Evolutionary conservation across 2,329 filamentous ascomycete species (phyloP).

Genomic region (Botrytis deweyae): DNA sequence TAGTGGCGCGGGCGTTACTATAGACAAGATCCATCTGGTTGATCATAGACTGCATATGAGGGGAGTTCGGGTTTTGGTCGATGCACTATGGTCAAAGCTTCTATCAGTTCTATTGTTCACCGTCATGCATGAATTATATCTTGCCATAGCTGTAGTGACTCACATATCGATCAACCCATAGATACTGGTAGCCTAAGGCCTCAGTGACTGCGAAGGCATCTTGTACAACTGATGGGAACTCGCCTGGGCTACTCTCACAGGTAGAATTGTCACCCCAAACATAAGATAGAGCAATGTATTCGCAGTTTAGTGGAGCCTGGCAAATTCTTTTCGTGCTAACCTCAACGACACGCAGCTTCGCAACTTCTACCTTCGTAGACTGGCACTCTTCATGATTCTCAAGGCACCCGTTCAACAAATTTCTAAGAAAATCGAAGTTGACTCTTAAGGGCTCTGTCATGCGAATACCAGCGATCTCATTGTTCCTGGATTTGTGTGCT

Average conservation of each 20-base stretch:
- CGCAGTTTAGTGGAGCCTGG: neutral
- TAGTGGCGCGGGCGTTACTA: neutral
- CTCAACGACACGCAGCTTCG: rapidly evolving
- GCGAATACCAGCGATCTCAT: no score
- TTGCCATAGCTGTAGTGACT: neutral
- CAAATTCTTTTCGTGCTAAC: neutral
- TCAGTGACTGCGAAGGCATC: neutral
- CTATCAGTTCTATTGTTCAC: neutral
- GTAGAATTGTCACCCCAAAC: neutral
- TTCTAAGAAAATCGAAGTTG: neutral
- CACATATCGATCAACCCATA: neutral
- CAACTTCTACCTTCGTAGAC: neutral
- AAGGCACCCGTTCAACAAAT: rapidly evolving
- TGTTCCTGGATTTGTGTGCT: no score
- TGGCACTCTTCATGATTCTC: neutral
- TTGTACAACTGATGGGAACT: neutral
- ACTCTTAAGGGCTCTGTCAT: neutral
- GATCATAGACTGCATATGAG: neutral
- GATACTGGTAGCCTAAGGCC: neutral
- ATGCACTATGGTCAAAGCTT: neutral
- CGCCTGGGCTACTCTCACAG: neutral
- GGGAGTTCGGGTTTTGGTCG: neutral
- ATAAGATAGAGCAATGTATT: neutral
- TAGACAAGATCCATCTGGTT: neutral
- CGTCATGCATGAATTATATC: rapidly evolving